A percentile compares a stretch with the other conserved stretches of the same genome.
phyloP scores from a whole-genome alignment of 108 stramenopile species.

The Aureococcus anophagefferens region DNA sequence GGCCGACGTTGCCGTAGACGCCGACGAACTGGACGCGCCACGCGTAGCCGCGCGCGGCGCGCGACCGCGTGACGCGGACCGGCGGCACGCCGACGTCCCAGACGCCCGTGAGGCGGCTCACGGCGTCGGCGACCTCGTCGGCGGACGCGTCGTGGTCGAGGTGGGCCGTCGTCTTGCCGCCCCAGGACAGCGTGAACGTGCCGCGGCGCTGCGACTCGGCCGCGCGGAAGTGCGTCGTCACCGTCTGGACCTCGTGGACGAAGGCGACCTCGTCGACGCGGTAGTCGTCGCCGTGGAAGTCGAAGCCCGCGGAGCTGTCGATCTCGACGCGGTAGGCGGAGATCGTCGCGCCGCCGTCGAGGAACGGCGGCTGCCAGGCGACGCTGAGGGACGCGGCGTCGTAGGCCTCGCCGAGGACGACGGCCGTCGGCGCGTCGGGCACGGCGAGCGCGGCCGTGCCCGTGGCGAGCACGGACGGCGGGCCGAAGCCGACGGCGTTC shows the following conservation, averaged over 20 bases:
- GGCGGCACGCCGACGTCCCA: conserved; percentile 28
- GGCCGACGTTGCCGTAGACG: conserved; percentile 56
- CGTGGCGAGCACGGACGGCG: neutral
- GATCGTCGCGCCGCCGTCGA: conserved; percentile 55
- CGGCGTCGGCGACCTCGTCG: conserved; percentile 32
- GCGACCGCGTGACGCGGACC: conserved; percentile 32
- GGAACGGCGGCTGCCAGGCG: conserved; percentile 41
- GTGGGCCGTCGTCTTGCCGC: conserved; percentile 40
- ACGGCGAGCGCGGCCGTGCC: conserved; percentile 7
- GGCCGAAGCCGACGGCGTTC: conserved; percentile 17
- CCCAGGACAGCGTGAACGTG: conserved; percentile 62
- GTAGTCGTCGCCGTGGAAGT: conserved; percentile 36
- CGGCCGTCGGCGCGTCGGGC: conserved; percentile 32
- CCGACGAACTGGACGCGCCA: conserved; percentile 61
- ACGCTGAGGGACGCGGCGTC: conserved; percentile 24
- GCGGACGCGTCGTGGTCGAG: conserved; percentile 40
- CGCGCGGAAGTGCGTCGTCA: conserved; percentile 38
- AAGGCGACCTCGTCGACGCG: conserved; percentile 45
- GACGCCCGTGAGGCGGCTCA: conserved; percentile 28
- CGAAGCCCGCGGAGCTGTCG: conserved; percentile 50
- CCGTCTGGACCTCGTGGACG: conserved; percentile 60
- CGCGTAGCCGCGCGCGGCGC: conserved; percentile 55
- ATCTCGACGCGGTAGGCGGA: conserved; percentile 62
- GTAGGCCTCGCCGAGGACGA: conserved; percentile 38
- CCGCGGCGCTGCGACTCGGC: conserved; percentile 40